Base-by-base conservation (phyloP, 129 eudicot genomes). In the Flaveria robusta region DNA sequence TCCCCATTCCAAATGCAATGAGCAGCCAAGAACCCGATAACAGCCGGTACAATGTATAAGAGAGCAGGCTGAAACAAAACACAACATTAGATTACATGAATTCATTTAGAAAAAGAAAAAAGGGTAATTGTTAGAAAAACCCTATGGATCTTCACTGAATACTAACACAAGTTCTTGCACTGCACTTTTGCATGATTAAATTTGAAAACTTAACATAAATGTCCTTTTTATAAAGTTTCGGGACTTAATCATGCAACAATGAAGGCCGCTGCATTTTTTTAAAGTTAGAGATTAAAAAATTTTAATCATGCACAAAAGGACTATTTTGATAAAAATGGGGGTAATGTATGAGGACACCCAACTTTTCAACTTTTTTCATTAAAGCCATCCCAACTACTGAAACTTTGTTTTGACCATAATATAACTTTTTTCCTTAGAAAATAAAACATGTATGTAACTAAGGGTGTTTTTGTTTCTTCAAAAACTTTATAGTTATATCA, bases 1-100 rank as follows among this genome's bases (percentile, higher is more conserved):
- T 91, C 99, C 58, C 99, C 99, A 41, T 91, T 95, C 96, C 92
- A 95, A 23, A 91, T 58, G 82, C 91, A 88, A 86, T 95, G 97
- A 37, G 70, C 91, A 60, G 94, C 97, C 89, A 95, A 83, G 84
- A 89, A 95, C 73, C 99, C 99, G n/a, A 87, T 88, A 43, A 89
- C 97, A 29, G 89, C 78, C 15, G 99, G 99, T 49, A 95, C 99
- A 43, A 95, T 95, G 75, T 95, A 95, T 68, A 95, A 65, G 7
- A 95, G 87, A n/a, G 99, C 97, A 65, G 99, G 99, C 99, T 95
- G 90, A 34, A 89, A 86, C 27, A 41, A 34, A 67, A 80, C 69
- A 39, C 45, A 60, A 78, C 23, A 43, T 73, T 12, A 24, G 31
- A 18, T 64, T 24, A 11, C 42, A 68, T 24, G 10, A 13, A 63